phyloP scores from a whole-genome alignment of 192 early-diverging fungal species.

The Mortierella claussenii region DNA sequence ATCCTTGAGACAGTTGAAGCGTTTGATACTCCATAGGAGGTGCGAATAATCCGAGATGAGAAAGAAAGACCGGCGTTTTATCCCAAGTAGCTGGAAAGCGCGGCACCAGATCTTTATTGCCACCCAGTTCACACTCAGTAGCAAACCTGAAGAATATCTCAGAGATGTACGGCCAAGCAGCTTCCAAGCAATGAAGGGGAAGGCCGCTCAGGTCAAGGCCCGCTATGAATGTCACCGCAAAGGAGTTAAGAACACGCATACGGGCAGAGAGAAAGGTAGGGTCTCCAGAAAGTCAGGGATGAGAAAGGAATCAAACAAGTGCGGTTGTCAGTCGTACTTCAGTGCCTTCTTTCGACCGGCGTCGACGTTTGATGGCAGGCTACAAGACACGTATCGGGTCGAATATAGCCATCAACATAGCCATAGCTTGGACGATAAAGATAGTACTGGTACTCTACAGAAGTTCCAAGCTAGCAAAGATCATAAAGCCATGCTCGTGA shows the following conservation, averaged over 20 bases:
- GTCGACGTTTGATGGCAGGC: too few species aligned
- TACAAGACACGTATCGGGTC: slow-evolving; percentile 14
- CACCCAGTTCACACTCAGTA: not conserved
- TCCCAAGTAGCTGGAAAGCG: slow-evolving; percentile 2
- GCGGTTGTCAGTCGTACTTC: slow-evolving; percentile 6
- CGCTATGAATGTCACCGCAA: slow-evolving; percentile 8
- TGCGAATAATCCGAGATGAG: too few species aligned
- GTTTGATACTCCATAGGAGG: too few species aligned
- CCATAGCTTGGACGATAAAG: not conserved
- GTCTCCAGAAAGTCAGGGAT: not conserved
- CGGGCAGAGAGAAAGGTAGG: not conserved
- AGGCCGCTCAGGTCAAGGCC: slow-evolving; percentile 1
- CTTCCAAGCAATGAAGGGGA: not conserved
- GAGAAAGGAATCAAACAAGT: not conserved
- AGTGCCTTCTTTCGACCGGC: slow-evolving; percentile 11
- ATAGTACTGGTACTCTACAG: slow-evolving; percentile 4
- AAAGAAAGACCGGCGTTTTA: too few species aligned
- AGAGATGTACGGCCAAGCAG: not conserved
- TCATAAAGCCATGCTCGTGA: slow-evolving; percentile 1
- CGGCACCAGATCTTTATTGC: slow-evolving; percentile 3
- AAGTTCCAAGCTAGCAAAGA: slow-evolving; percentile 18
- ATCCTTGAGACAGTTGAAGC: too few species aligned
- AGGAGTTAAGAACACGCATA: not conserved
- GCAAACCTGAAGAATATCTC: not conserved
- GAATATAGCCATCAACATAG: slow-evolving; percentile 16